Evolutionary conservation across 495 filamentous ascomycete species (phyloP), one percentile per base, ranked within the genome.

Genomic region (Clohesyomyces aquaticus): DNA sequence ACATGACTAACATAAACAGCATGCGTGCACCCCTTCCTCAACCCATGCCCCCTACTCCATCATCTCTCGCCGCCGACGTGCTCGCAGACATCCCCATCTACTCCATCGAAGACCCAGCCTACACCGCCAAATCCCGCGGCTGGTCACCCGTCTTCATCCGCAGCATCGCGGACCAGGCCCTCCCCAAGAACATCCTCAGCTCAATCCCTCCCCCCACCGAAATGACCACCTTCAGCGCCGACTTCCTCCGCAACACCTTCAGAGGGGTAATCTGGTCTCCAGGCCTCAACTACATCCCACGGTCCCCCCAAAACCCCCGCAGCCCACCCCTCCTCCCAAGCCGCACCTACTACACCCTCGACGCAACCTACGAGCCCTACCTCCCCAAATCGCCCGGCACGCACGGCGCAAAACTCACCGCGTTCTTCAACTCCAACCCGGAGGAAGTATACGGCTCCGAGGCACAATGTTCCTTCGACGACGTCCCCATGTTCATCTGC

Each of bases 321-420:
- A 45, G 55, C 18, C 27, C 43, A 18, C 56, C 35, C 48, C 48
- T 69, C 1, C 55, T 74, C 1, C 48, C 51, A 19, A 60, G 42
- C 14, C 54, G 65, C 6, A 41, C 59, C 29, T 76, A 74, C 71
- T 76, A 70, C 63, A 27, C 68, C 22, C 66, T 76, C n/a, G 72
- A 75, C 35, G 27, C 18, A 4, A 60, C 46, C 11, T 53, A 54
- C 48, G 74, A 77, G 46, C 73, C 74, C 11, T 77, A 66, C 58
- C 59, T 75, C 25, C 75, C 74, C 0, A 22, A 56, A 10, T 10
- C 14, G 4, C 71, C 75, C 35, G 72, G 74, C 48, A 26, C 61
- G 35, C 74, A 77, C 55, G 75, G 75, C 51, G 75, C 75, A 14
- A 76, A 76, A 47, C 49, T 77, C 12, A 71, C 71, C 14, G 59